Evolutionary conservation across 176 grass and related monocot genomes (phyloP), one percentile per base, ranked within the genome.

Genomic region (Carex myosuroides): DNA sequence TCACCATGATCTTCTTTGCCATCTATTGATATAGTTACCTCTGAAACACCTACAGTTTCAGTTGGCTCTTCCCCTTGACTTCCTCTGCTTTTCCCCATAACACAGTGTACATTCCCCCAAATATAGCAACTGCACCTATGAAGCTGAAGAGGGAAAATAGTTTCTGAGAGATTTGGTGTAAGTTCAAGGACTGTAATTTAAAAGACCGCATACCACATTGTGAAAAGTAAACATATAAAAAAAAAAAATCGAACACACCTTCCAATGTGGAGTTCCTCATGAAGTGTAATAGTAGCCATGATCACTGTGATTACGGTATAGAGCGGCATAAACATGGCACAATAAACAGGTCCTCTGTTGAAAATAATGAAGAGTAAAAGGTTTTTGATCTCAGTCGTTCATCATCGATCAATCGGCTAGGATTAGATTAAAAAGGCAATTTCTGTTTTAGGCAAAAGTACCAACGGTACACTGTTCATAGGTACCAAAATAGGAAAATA

Each of bases 51-150:
- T 20, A 29, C 69, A 21, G 55, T 74, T 1, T 5, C 41, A 20
- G 41, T 57, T 35, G 35, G 37, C 50, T 37, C 24, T 37, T 83
- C 13, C 30, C 11, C 54, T 80, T 84, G 0, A 63, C 10, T 4
- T 92, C 88, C 11, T 90, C 76, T 26, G 84, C 86, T 88, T 94
- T 92, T 16, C 92, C 92, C 90, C 92, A 94, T 33, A 94, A 35
- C 67, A 68, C 64, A 7, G 37, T 68, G 64, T 68, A 92, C 52
- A 90, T 8, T 2, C 88, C 88, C 0, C 76, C 37, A 42, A 94
- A 85, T 53, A 94, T 88, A 6, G 81, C 59, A 84, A 90, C 16
- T 29, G 92, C 81, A 69, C 90, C 93, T 53, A 89, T 58, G 58
- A 92, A 58, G 87, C 88, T 92, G 93, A 30, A 84, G 0, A 37